Evolutionary conservation across 495 filamentous ascomycete genomes (phyloP), one percentile per base, ranked within the genome.

Genomic region (Echria macrotheca): DNA sequence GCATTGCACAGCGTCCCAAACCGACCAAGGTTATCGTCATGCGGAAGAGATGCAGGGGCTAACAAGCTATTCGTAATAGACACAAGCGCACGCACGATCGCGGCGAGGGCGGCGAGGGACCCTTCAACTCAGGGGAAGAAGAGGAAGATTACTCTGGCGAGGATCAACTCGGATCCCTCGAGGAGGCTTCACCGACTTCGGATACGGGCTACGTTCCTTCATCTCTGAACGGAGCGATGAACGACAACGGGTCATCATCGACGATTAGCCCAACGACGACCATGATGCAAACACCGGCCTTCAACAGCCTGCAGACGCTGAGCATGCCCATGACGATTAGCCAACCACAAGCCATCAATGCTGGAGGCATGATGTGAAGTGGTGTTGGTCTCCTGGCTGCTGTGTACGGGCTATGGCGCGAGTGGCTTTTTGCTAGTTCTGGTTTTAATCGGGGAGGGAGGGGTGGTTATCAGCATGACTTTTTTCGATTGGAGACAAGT

Each of bases 21-120:
- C 7, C 33, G 49, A 56, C 39, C 54, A 53, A 54, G 54, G 54
- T 4, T n/a, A 51, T 52, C 11, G n/a, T n/a, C n/a, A n/a, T 17
- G 54, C 45, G 44, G 7, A 38, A 47, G 15, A 11, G 32, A 35
- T 52, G 17, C 50, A 51, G 38, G 28, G 35, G 62, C 68, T 72
- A 61, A 74, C 66, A 55, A 55, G 45, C 21, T 48, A 17, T 50
- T n/a, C 19, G 59, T 33, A 19, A 55, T 62, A 95, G 89, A 65
- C 93, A 98, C 72, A 90, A 89, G 69, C 89, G 93, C 17, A 97
- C 91, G 23, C 93, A 98, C 59, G 91, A 96, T 68, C 80, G 80
- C 24, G 77, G 77, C 28, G 81, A 82, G 35, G 84, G 83, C 48
- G 78, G 78, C 29, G 88, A 95, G 56, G 86, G 82, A 51, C 61